Evolutionary conservation across 768 basidiomycete species (phyloP), one percentile per base, ranked within the genome.

Genomic region (Tulasnella sp.): DNA sequence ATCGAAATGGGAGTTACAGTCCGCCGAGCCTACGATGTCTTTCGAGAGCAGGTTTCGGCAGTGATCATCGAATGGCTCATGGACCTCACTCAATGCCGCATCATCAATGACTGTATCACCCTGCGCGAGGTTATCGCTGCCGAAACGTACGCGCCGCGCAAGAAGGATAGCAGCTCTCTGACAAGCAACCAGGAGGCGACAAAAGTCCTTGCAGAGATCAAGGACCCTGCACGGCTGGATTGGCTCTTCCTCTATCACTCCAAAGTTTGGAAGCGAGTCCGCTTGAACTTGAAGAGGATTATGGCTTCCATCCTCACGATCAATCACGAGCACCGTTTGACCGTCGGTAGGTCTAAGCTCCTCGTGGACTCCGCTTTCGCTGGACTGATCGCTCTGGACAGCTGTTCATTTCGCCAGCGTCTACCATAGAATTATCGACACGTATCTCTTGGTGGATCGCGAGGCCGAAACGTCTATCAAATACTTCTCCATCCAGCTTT

Each of bases 401-500:
- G 94, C 92, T 12, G 87, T 89, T 5, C 91, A 90, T 76, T 94
- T 95, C 78, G 90, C 92, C 0, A 86, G 85, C 69, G 88, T 93
- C 11, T 99, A 98, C 80, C 89, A 89, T 72, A 85, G 89, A 7
- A 84, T 98, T 65, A 90, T 95, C 76, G 92, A 96, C 76, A 87
- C 93, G 1, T 98, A 95, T 80, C 87, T 98, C 9, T 87, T 96
- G 62, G 87, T 91, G 26, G 97, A 98, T 76, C 87, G 95, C 14
- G 96, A 99, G 78, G 90, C 92, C 0, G 97, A 99, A 78, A 94
- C 93, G 7, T 95, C 92, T 17, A 90, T 98, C 82, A 91, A 95
- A 77, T 94, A 94, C 78, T 92, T 96, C 74, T 91, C 93, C 17
- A 84, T 96, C 5, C 94, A 97, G 77, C 85, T 98, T 39, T 97